These are phyloP conservation scores for Ustilago bromivora DNA, from an alignment of 1,284 basidiomycete genomes.

Conservation along the genomic window DNA sequence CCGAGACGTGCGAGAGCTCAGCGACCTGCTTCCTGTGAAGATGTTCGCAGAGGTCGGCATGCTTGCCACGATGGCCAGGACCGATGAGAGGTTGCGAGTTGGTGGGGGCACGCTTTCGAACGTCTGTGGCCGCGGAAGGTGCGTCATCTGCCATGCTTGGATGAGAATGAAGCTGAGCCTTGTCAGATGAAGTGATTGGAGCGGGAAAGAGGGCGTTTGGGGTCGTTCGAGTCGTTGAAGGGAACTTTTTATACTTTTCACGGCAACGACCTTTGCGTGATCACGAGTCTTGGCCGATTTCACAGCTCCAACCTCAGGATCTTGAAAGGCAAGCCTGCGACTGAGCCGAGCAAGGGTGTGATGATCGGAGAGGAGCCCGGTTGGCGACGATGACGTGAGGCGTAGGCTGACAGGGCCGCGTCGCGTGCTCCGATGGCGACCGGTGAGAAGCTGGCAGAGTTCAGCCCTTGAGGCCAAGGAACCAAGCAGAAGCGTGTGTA, in stretches of 20 bases:
- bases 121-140: conserved; percentile 20
- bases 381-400: not conserved
- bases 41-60: conserved; percentile 27
- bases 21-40: conserved; percentile 36
- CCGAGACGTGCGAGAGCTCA: conserved; percentile 21
- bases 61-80: conserved; percentile 21
- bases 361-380: not conserved
- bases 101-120: conserved; percentile 20
- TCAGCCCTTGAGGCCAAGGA: not conserved
- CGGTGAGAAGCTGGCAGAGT: not conserved
- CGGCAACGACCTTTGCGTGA: not conserved
- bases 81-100: conserved; percentile 23
- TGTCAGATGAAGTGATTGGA: not conserved
- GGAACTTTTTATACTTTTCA: not conserved
- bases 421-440: not conserved
- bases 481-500: not conserved
- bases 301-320: not conserved
- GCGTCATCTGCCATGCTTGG: conserved; percentile 15
- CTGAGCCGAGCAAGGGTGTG: not conserved
- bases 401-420: not conserved
- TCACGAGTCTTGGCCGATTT: not conserved
- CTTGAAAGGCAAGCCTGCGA: not conserved
- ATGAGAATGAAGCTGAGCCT: not conserved
- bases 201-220: not conserved
- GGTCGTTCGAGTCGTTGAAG: too few species aligned